Conservation (phyloP, 2,329 filamentous ascomycete genomes). For the Aspergillus bombycis region DNA sequence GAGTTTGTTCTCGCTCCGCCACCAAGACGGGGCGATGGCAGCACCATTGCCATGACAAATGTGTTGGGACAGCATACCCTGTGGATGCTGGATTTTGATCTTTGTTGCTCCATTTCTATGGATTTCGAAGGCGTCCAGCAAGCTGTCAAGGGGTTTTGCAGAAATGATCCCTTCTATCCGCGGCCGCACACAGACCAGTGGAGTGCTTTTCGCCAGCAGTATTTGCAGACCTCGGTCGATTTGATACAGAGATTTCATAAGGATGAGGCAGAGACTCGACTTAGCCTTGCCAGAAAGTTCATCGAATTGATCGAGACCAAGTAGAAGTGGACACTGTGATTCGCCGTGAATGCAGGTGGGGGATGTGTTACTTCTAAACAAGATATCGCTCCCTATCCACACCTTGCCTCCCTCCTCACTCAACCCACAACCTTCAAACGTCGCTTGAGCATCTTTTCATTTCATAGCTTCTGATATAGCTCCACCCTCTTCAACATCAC, state of each 20-base stretch:
- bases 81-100: conserved; percentile 56
- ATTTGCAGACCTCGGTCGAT: conserved; percentile 20
- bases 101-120: conserved; percentile 42
- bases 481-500: too few species aligned
- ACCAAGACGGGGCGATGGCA: neutral
- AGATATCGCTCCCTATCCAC: too few species aligned
- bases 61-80: conserved; percentile 39
- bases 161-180: conserved; percentile 58
- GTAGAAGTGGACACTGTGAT: too few species aligned
- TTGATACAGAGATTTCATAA: neutral
- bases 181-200: conserved; percentile 37
- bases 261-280: neutral
- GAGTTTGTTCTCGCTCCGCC: conserved; percentile 56
- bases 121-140: conserved; percentile 45
- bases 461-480: too few species aligned
- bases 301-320: neutral
- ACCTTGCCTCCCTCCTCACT: too few species aligned
- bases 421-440: too few species aligned
- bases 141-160: conserved; percentile 49
- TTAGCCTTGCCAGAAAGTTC: neutral
- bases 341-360: too few species aligned
- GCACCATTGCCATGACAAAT: conserved; percentile 7
- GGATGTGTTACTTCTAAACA: too few species aligned
- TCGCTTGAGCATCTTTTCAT: too few species aligned
- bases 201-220: conserved; percentile 30